Conservation (phyloP, 2,329 filamentous ascomycete genomes). For the Didymella keratinophila region DNA sequence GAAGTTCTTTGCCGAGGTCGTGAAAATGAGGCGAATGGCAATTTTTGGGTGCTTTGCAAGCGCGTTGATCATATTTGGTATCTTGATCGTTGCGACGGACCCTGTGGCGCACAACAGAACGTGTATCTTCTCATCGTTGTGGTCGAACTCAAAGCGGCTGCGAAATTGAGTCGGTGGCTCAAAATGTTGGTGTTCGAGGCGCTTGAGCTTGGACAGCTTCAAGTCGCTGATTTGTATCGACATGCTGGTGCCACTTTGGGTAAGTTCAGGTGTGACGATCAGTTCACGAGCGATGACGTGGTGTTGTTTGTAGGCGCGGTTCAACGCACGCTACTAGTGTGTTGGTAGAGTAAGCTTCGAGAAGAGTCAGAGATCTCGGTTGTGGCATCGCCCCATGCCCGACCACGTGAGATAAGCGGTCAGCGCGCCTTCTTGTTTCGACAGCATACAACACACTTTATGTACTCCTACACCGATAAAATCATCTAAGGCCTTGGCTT, state of each 20-base stretch:
- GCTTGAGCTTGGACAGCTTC: conserved; percentile 39
- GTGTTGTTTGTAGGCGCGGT: conserved; percentile 2
- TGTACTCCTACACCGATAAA: background rate
- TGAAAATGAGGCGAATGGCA: conserved; percentile 86
- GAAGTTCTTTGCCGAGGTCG: conserved; percentile 75
- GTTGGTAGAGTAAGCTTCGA: conserved; percentile 19
- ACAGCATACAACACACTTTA: background rate
- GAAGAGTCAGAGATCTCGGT: conserved; percentile 10
- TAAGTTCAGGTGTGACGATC: background rate
- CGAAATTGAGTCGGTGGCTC: conserved; percentile 20
- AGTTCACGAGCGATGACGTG: conserved; percentile 22
- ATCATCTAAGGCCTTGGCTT: background rate
- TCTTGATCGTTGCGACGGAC: conserved; percentile 88
- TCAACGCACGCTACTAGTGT: conserved; percentile 6
- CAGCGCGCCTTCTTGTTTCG: background rate
- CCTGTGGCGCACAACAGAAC: conserved; percentile 72
- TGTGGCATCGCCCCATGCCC: conserved; percentile 11
- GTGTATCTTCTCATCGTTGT: conserved; percentile 56
- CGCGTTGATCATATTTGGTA: conserved; percentile 59
- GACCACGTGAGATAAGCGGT: conserved; percentile 9
- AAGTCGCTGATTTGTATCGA: conserved; percentile 35
- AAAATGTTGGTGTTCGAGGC: conserved; percentile 36
- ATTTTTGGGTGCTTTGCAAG: conserved; percentile 64
- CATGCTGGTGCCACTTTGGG: conserved; percentile 28
- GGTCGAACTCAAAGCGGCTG: conserved; percentile 37